phyloP scores from a whole-genome alignment of 2,329 filamentous ascomycete genomes.

The Calonectria pteridis region DNA sequence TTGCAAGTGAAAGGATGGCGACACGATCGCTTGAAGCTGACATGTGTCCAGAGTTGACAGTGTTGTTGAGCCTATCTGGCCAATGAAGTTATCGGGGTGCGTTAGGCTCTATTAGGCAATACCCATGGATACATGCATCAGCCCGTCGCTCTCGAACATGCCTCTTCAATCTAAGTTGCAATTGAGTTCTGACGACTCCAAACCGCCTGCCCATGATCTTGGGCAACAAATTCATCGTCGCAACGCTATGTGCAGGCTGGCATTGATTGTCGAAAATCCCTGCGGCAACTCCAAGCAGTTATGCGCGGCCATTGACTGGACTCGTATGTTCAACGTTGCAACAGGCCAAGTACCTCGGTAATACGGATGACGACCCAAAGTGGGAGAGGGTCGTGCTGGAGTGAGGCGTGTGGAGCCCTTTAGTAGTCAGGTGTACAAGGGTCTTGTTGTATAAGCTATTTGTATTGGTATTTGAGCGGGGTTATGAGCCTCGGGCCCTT shows the following conservation, averaged over 20 bases:
- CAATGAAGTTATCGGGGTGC: conserved; percentile 19
- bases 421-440: too few relatives aligned
- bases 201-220: not conserved
- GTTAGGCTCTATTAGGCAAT: conserved; percentile 1
- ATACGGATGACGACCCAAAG: conserved; percentile 3
- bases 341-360: conserved; percentile 10
- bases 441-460: too few relatives aligned
- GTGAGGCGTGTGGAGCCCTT: too few relatives aligned
- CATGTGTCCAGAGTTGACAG: conserved; percentile 17
- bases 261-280: not conserved
- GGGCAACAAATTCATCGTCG: not conserved
- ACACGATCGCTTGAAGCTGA: conserved; percentile 13
- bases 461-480: too few relatives aligned
- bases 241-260: not conserved
- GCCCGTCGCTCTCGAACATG: not conserved
- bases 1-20: not conserved
- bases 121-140: conserved; percentile 19
- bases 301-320: not conserved
- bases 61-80: conserved; percentile 15
- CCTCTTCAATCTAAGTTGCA: too few relatives aligned
- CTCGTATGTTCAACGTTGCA: not conserved
- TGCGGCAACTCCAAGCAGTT: not conserved
- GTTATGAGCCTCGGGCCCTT: too few relatives aligned
- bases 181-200: not conserved
- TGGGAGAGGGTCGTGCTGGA: not conserved